phyloP scores from a whole-genome alignment of 164 flowering plant species.

The Euptelea pleiosperma region DNA sequence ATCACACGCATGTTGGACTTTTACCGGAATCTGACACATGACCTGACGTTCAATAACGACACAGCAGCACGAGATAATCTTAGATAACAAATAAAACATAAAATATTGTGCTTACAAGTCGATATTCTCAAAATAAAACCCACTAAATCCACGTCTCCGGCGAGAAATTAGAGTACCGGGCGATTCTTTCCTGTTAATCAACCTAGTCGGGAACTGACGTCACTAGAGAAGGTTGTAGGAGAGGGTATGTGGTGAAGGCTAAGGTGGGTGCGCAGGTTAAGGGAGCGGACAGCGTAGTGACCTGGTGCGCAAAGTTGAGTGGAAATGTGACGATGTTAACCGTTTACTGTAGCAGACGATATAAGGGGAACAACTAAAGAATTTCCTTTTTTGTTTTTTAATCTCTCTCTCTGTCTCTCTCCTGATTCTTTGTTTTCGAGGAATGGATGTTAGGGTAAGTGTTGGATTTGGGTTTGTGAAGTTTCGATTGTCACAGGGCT shows the following conservation, averaged over 20 bases:
- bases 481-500: neutral
- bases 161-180: neutral
- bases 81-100: neutral
- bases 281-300: constrained; percentile 8
- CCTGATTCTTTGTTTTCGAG: neutral
- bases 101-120: neutral
- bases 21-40: constrained; percentile 21
- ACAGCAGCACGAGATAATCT: constrained; percentile 4
- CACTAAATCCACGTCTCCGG: neutral
- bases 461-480: neutral
- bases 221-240: neutral
- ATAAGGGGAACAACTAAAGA: constrained; percentile 10
- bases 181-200: no score
- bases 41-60: constrained; percentile 5
- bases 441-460: constrained; percentile 8
- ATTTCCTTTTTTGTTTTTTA: constrained; percentile 1
- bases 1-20: constrained; percentile 22
- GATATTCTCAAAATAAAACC: no score
- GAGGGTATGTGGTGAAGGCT: constrained; percentile 1
- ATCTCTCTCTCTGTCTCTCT: neutral
- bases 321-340: constrained; percentile 28
- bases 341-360: constrained; percentile 39
- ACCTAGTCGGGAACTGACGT: neutral
- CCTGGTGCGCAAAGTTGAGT: constrained; percentile 31
- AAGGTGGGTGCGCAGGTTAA: constrained; percentile 23